Conservation (phyloP, 108 stramenopile species). For the Fragilariopsis cylindrus region DNA sequence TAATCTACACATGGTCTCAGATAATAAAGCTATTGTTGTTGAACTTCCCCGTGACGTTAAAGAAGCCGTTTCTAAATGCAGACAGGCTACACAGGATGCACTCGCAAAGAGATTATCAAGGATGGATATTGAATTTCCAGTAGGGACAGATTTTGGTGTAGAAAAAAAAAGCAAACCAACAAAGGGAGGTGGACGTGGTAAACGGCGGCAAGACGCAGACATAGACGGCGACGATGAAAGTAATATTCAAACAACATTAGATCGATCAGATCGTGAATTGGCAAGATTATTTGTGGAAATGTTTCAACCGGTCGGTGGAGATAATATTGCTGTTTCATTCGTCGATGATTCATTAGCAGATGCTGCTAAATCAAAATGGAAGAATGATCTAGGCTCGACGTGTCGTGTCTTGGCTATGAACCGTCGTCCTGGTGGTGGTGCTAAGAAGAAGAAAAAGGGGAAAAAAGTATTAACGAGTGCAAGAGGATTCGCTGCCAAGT, state of each 20-base stretch:
- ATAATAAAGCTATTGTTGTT: no score
- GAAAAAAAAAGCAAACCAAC: conserved; percentile 58
- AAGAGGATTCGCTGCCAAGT: conserved; percentile 80
- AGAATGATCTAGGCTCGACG: conserved; percentile 55
- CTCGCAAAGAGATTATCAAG: conserved; percentile 57
- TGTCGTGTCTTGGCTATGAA: conserved; percentile 72
- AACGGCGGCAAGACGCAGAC: conserved; percentile 2
- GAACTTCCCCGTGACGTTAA: conserved; percentile 76
- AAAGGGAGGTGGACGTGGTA: conserved; percentile 5
- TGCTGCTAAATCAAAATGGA: conserved; percentile 68
- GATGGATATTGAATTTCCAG: conserved; percentile 83
- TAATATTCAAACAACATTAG: conserved; percentile 54
- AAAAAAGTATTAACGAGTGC: conserved; percentile 49
- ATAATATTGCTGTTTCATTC: conserved; percentile 72
- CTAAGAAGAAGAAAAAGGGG: conserved; percentile 35
- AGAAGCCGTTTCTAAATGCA: conserved; percentile 78
- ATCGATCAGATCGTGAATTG: conserved; percentile 82
- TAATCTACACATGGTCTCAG: no score
- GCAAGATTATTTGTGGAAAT: conserved; percentile 85
- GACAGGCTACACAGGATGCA: conserved; percentile 70
- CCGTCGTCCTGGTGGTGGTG: conserved; percentile 40
- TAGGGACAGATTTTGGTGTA: conserved; percentile 83
- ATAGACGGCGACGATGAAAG: not conserved
- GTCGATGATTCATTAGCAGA: conserved; percentile 60
- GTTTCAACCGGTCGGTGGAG: conserved; percentile 85